Conservation (phyloP, 805 yeast genomes). For the Kuraishia capsulata region DNA sequence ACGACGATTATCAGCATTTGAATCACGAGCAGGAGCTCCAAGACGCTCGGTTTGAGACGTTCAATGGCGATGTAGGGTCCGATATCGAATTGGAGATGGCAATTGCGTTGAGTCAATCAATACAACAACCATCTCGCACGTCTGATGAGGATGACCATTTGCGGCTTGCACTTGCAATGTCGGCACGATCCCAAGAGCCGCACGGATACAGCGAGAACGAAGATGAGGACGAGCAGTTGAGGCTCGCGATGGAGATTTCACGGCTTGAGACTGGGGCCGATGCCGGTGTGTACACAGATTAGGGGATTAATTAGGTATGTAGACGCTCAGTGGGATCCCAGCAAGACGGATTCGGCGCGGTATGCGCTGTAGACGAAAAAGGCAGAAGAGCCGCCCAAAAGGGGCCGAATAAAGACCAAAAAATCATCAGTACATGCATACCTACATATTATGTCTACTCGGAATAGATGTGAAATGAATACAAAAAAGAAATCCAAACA, state of each 20-base stretch:
- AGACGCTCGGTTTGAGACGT: constrained; percentile 27
- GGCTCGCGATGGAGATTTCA: constrained; percentile 13
- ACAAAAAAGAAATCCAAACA: too few relatives aligned
- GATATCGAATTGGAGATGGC: constrained; percentile 32
- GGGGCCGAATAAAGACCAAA: too few relatives aligned
- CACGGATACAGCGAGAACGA: not conserved
- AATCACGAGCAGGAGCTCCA: constrained; percentile 15
- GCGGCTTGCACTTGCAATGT: constrained; percentile 2
- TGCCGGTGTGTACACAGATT: too few relatives aligned
- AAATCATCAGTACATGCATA: too few relatives aligned
- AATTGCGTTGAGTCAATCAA: constrained; percentile 28
- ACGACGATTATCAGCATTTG: constrained; percentile 18
- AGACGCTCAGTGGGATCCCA: too few relatives aligned
- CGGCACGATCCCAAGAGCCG: not conserved
- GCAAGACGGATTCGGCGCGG: too few relatives aligned
- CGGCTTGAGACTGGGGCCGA: constrained; percentile 4
- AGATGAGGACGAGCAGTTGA: constrained; percentile 21
- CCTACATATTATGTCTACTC: too few relatives aligned
- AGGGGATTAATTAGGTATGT: too few relatives aligned
- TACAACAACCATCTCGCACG: too few relatives aligned
- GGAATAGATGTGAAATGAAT: too few relatives aligned
- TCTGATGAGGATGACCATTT: constrained; percentile 3
- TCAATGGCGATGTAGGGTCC: constrained; percentile 35
- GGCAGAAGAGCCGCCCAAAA: too few relatives aligned
- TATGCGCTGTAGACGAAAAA: too few relatives aligned